Percentiles rank a stretch among this genome's conserved stretches.
Evolutionary conservation across 306 rosid species (phyloP).

Genomic region (Vigna radiata): DNA sequence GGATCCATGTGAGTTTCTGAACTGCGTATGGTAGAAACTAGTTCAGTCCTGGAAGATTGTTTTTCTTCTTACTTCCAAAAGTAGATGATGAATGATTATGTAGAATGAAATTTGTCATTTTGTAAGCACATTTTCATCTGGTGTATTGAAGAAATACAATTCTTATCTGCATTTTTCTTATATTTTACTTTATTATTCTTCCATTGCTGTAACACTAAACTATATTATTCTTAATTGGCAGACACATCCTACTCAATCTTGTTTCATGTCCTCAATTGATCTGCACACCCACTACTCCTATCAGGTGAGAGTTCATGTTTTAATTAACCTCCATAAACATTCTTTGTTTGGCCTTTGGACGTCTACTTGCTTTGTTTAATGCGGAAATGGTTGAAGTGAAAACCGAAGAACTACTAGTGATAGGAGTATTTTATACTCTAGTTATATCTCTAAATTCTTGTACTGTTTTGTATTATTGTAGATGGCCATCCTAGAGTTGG

Average conservation of each 20-base stretch:
- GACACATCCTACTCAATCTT: slow-evolving; percentile 99
- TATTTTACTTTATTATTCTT: slow-evolving; percentile 15
- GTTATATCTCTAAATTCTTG: slow-evolving; percentile 14
- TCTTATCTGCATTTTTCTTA: slow-evolving; percentile 26
- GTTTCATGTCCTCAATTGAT: slow-evolving; percentile 99
- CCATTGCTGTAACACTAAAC: slow-evolving; percentile 25
- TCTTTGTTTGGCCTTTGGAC: slow-evolving; percentile 8
- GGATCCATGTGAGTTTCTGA: slow-evolving; percentile 91
- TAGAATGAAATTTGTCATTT: slow-evolving; percentile 12
- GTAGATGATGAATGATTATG: background rate
- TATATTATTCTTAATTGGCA: slow-evolving; percentile 53
- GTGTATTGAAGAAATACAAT: background rate
- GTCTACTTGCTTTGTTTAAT: background rate
- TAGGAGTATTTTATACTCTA: background rate
- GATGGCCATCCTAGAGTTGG: slow-evolving; percentile 13
- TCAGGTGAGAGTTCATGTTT: slow-evolving; percentile 69
- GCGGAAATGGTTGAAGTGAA: slow-evolving; percentile 28
- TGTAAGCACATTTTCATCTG: slow-evolving; percentile 3
- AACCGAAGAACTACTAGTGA: slow-evolving; percentile 11
- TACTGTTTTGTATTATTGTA: slow-evolving; percentile 1
- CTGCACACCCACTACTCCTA: slow-evolving; percentile 97
- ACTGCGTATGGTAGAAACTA: slow-evolving; percentile 14
- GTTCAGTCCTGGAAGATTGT: background rate
- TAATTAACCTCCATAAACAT: background rate
- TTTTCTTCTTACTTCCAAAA: no score